Percentiles rank a stretch among this genome's conserved stretches.
These are phyloP conservation scores for Hypoxylon sp. DNA, from an alignment of 2,329 filamentous ascomycete genomes.

Conservation along the genomic window DNA sequence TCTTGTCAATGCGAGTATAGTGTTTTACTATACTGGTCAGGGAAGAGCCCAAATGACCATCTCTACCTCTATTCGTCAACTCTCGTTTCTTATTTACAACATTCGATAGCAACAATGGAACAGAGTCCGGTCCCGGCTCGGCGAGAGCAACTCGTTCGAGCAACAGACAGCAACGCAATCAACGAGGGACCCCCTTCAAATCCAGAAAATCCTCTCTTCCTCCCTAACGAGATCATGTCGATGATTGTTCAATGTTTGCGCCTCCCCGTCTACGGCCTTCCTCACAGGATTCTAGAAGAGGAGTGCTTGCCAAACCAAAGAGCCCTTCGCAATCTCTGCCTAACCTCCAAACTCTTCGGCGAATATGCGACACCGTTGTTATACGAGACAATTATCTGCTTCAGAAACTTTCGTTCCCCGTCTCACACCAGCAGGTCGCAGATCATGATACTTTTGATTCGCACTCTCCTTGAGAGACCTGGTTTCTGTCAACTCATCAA, in stretches of 20 bases:
- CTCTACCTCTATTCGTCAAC: slow-evolving; percentile 5
- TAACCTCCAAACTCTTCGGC: not conserved
- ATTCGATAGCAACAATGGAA: slow-evolving; percentile 14
- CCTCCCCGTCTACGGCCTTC: slow-evolving; percentile 14
- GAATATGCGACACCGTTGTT: slow-evolving; percentile 22
- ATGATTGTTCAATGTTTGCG: slow-evolving; percentile 6
- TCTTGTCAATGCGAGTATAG: too few species aligned
- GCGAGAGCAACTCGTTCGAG: not conserved
- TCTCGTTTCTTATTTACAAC: slow-evolving; percentile 6
- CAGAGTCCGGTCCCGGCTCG: not conserved
- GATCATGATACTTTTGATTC: slow-evolving; percentile 22
- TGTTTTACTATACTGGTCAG: not conserved
- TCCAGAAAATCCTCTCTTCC: not conserved
- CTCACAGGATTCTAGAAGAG: not conserved
- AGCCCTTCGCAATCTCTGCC: slow-evolving; percentile 28
- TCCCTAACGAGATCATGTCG: slow-evolving; percentile 21
- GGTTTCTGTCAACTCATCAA: slow-evolving; percentile 19
- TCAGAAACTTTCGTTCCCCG: not conserved
- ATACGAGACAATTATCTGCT: slow-evolving; percentile 34
- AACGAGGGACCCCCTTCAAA: not conserved
- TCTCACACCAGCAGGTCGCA: not conserved
- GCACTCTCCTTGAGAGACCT: slow-evolving; percentile 20
- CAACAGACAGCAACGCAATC: not conserved
- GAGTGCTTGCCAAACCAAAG: slow-evolving; percentile 9
- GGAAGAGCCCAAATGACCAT: not conserved